Evolutionary conservation across 2,329 filamentous ascomycete genomes (phyloP), one percentile per base, ranked within the genome.

Genomic region (Huntiella decipiens): DNA sequence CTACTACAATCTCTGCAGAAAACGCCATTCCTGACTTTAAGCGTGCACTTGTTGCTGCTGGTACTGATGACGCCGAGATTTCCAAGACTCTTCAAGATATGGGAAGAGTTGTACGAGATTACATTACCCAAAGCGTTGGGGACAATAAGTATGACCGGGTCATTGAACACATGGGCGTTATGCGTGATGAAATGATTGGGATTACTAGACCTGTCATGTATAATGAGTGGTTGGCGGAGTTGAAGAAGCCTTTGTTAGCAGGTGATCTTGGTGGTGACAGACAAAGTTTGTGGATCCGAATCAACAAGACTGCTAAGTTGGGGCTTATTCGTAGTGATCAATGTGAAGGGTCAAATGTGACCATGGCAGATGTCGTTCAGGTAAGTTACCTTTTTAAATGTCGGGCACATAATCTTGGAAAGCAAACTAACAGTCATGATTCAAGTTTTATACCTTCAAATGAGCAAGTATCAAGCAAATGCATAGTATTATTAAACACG

Each of bases 11-110:
- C 16, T 66, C 66, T 2, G 58, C 71, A 0, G 70, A 79, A 7
- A 96, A 96, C 52, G 76, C 87, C 1, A 76, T 96, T 4, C 86
- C 91, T 0, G 83, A 88, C 50, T 95, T 94, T 71, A 92, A 87
- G 57, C 84, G 85, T 58, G 13, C 17, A 34, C 71, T 79, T 3
- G 66, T 96, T 12, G 67, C 67, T 1, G 63, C 64, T 1, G 69
- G 79, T 0, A 68, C 74, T 5, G 70, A 77, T 22, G 63, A 79
- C 1, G 63, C 71, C 1, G 67, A 71, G 3, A 72, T 92, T 45
- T 67, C 74, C 50, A 71, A 78, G 13, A 80, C 81, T 1, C 70
- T 77, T 4, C 74, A 77, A 52, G 83, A 92, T 56, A 82, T 96
- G 73, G 75, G 70, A 10, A 58, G 58, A 4, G 79, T 94, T 46